Percentiles rank a stretch among this genome's conserved stretches.
Evolutionary conservation across 1,284 basidiomycete genomes (phyloP).

Genomic region (Wolfiporia cocos): DNA sequence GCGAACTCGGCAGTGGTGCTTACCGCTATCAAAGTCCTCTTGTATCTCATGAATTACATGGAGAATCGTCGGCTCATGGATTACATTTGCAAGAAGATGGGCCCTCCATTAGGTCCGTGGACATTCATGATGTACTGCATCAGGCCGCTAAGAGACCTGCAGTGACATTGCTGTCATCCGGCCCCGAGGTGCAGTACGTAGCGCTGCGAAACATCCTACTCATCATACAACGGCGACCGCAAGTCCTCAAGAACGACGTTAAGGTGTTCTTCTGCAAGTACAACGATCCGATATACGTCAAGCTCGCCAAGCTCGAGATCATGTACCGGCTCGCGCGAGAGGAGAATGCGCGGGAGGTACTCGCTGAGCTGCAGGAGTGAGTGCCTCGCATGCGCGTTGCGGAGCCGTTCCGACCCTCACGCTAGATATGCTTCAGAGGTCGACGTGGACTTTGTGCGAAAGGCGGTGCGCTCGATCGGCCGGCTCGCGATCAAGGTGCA

Average conservation of each 20-base stretch:
- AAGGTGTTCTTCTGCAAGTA: constrained; percentile 99
- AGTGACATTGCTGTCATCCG: constrained; percentile 94
- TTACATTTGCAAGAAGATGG: constrained; percentile 94
- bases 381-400: constrained; percentile 19
- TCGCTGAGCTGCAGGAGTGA: constrained; percentile 93
- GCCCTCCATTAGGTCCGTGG: constrained; percentile 86
- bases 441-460: constrained; percentile 96
- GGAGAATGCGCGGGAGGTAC: constrained; percentile 86
- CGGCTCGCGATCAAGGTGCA: constrained; percentile 97
- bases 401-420: constrained; percentile 8
- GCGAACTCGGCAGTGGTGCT: constrained; percentile 94
- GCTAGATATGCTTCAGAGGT: constrained; percentile 94
- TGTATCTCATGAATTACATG: constrained; percentile 99
- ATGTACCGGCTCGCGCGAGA: constrained; percentile 94
- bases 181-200: constrained; percentile 98
- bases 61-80: constrained; percentile 83
- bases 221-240: constrained; percentile 91
- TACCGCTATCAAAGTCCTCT: constrained; percentile 90
- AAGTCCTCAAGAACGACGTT: constrained; percentile 94
- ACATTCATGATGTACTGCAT: too few species aligned
- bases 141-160: too few species aligned
- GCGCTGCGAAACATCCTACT: constrained; percentile 95
- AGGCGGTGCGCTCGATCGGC: constrained; percentile 95
- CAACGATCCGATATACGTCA: constrained; percentile 99
- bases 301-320: constrained; percentile 97